Percentiles rank a stretch among this genome's conserved stretches.
Evolutionary conservation across 768 basidiomycete genomes (phyloP).

Genomic region (Xerocomus brunneocitrinus): DNA sequence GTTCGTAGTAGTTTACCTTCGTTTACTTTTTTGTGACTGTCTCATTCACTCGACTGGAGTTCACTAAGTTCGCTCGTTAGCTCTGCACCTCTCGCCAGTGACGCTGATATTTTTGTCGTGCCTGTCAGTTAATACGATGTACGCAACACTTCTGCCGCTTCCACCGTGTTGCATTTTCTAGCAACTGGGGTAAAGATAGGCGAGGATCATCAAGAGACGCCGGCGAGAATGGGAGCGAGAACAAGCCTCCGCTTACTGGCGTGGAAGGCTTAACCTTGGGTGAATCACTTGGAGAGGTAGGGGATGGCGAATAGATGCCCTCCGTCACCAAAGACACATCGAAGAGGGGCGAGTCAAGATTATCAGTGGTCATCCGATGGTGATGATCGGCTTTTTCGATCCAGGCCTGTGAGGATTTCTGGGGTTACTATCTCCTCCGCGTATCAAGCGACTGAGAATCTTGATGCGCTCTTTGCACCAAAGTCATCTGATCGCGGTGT

Average conservation of each 20-base stretch:
- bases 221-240: conserved; percentile 16
- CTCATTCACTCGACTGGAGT: too few relatives aligned
- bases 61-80: too few relatives aligned
- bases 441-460: background rate
- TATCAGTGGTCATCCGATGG: background rate
- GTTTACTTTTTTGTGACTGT: too few relatives aligned
- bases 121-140: background rate
- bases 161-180: conserved; percentile 15
- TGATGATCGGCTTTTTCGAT: background rate
- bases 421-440: background rate
- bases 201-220: conserved; percentile 9
- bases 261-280: background rate
- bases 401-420: background rate
- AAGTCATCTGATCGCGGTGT: background rate
- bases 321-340: conserved; percentile 1
- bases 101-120: background rate
- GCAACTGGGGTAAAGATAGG: conserved; percentile 19
- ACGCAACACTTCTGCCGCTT: conserved; percentile 24
- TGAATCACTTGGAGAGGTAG: conserved; percentile 1
- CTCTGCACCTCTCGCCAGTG: too few relatives aligned
- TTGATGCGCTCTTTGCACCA: background rate
- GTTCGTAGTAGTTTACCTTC: too few relatives aligned
- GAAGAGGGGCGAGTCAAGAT: conserved; percentile 1
- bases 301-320: conserved; percentile 6
- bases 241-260: background rate